Base-by-base conservation (phyloP, 2,329 filamentous ascomycete species). In the Trichophyton rubrum region DNA sequence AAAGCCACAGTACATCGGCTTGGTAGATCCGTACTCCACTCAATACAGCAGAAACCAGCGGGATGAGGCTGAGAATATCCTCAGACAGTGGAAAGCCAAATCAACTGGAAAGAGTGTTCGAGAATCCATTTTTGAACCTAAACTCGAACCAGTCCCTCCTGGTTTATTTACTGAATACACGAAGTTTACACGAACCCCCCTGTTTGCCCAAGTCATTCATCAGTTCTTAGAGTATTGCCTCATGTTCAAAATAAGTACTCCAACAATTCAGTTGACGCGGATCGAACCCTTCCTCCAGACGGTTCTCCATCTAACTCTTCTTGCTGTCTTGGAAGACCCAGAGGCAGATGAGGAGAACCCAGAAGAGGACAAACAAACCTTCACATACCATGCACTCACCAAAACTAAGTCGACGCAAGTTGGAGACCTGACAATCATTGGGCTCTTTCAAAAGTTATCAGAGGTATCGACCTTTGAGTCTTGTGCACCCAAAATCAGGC, bases 11-110 rank as follows among this genome's bases (percentile, higher is more conserved):
- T 93, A 86, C 67, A 82, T 96, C 43, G 88, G 92, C 66, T 82
- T 95, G 55, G 85, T 99, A 58, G 95, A 99, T 71, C 93, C 95
- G 0, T 99, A 96, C 71, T 93, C 91, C 68, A 88, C 91, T 5
- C 90, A 97, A 70, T 99, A 96, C 73, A 95, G 86, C 68, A 95
- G 96, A 70, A 99, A 99, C 68, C 92, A 97, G 72, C 84, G 93
- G 58, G 93, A 99, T 70, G 93, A 99, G 72, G 90, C 92, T 0
- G 93, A 99, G 73, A 85, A 83, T 66, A 87, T 90, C 2, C 96
- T 93, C 76, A 90, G 87, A 67, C 86, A 87, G 68, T 87, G 89
- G 78, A 85, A 93, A 78, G 89, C 90, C 9, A 90, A 90, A 75
- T 90, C 88, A 74, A 90, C 87, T 0, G 90, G 91, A 17, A 90